Evolutionary conservation across 1,284 basidiomycete genomes (phyloP).

Genomic region (Apiotrichum veenhuisii): DNA sequence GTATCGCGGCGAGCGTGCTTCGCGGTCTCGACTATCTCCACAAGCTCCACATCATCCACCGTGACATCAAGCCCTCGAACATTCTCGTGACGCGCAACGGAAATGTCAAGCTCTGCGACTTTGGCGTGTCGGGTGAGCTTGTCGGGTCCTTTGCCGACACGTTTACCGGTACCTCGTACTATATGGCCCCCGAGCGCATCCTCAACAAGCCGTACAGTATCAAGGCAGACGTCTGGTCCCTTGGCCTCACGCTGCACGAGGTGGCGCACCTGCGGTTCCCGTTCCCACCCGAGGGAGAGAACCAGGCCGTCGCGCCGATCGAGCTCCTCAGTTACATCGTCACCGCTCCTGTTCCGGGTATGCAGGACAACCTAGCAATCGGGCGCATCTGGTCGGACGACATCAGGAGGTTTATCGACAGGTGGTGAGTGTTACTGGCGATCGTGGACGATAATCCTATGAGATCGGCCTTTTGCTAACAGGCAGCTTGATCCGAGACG

Average conservation of each 20-base stretch:
- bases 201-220: conserved; percentile 91
- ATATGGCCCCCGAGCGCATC: conserved; percentile 98
- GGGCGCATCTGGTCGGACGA: conserved; percentile 69
- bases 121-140: conserved; percentile 94
- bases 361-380: conserved; percentile 55
- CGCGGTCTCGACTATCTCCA: conserved; percentile 92
- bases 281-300: conserved; percentile 75
- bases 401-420: conserved; percentile 89
- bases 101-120: conserved; percentile 87
- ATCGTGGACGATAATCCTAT: too few species aligned
- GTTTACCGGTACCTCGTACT: conserved; percentile 93
- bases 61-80: conserved; percentile 97
- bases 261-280: conserved; percentile 89
- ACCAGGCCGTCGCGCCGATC: conserved; percentile 69
- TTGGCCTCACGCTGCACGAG: conserved; percentile 92
- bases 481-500: conserved; percentile 40
- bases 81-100: conserved; percentile 82
- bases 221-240: conserved; percentile 96
- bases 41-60: conserved; percentile 84
- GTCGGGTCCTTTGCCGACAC: conserved; percentile 87
- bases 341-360: conserved; percentile 74
- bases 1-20: conserved; percentile 86
- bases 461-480: too few species aligned
- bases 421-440: conserved; percentile 60
- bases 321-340: conserved; percentile 92